These are phyloP conservation scores for Eucalyptus curtisii DNA, from an alignment of 345 rosid genomes.

Conservation along the genomic window DNA sequence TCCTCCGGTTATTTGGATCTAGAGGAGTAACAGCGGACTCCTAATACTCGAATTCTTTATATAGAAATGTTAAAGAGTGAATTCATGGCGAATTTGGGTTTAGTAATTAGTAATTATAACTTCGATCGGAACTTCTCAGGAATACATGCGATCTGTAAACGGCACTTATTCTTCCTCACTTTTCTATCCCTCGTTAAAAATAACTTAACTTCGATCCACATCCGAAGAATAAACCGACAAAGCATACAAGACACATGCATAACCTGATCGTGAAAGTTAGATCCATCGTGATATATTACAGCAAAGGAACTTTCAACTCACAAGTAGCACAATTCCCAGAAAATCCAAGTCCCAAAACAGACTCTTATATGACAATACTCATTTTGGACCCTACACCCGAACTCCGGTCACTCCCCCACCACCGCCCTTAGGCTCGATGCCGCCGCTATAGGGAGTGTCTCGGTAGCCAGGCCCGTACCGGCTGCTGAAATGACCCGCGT, in stretches of 20 bases:
- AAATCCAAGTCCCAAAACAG: not conserved
- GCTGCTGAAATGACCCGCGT: conserved; percentile 63
- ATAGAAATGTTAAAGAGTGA: not conserved
- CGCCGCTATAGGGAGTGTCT: conserved; percentile 29
- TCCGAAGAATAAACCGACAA: not conserved
- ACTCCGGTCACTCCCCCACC: not conserved
- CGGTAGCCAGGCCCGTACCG: conserved; percentile 73
- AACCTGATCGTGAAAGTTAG: not conserved
- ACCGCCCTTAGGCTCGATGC: not conserved
- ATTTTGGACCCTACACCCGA: not conserved
- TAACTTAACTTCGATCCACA: not conserved
- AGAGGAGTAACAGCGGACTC: not conserved
- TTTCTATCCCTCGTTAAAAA: not conserved
- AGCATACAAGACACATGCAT: not conserved
- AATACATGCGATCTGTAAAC: not conserved
- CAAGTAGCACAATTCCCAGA: not conserved
- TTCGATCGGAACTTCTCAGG: not conserved
- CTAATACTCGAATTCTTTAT: not conserved
- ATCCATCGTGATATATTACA: not conserved
- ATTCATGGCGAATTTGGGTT: not conserved
- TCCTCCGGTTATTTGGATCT: not conserved
- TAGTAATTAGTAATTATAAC: not conserved
- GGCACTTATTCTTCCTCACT: not conserved
- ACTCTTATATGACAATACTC: not conserved
- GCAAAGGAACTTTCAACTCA: not conserved